Base-by-base conservation (phyloP, 106 monocot genomes). In the Allium fistulosum region DNA sequence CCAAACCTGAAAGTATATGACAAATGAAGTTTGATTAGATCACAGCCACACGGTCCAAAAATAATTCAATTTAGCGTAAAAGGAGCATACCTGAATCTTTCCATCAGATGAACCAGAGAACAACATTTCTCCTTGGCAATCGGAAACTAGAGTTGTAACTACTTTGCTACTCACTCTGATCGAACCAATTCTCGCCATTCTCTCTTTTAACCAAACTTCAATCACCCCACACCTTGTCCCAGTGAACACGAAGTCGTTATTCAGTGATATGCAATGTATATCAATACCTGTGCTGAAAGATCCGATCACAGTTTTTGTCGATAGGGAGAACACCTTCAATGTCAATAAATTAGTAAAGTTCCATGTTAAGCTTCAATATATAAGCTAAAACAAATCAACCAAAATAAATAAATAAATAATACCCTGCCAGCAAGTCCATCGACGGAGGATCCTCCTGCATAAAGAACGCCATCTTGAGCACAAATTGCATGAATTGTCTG, bases 401-500 rank as follows among this genome's bases (percentile, higher is more conserved):
- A 14, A 9, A 3, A 61, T 1, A 9, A 26, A 47, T 51, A 74
- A 17, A 17, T 15, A 72, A 61, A 58, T 65, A 72, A 60, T 11
- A 84, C 84, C 84, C 79, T 84, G 15, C 84, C 84, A 72, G 84
- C 84, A 3, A 51, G 73, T 56, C 80, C 84, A 65, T 84, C 84
- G 53, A 80, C 80, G 65, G 84, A 84, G 65, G 80, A 77, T 4
- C 84, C 79, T 26, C 80, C 79, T 45, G 76, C 79, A 58, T 69
- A 84, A 57, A 84, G 84, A 73, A 74, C 26, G 62, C 70, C 73
- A 62, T 80, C 72, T 10, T 80, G 65, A 46, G 74, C 69, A 37
- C 72, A 76, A 11, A 84, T 61, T 11, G 84, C 72, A 73, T 76
- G 66, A 11, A 84, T 66, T 4, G 26, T 80, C 48, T 84, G 84